Conservation (phyloP, 257 asterid species). For the Capsicum baccatum region DNA sequence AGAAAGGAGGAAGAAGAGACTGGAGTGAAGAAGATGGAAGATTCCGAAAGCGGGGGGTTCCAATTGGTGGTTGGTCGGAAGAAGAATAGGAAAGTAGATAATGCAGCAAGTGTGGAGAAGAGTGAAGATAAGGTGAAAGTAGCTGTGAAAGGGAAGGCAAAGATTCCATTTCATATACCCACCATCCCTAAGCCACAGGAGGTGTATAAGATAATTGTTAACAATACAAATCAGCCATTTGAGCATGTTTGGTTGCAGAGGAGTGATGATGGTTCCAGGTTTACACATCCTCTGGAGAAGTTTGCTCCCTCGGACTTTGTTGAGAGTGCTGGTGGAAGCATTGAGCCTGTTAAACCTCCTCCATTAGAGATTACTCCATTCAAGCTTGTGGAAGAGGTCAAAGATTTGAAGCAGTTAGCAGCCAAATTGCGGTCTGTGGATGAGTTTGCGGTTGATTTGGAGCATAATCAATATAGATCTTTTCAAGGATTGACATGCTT, state of each 20-base stretch:
- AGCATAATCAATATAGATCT: constrained; percentile 95
- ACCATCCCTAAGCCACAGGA: constrained; percentile 79
- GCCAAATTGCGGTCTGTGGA: constrained; percentile 64
- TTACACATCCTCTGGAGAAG: constrained; percentile 80
- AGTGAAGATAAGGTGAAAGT: constrained; percentile 56
- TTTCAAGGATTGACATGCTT: constrained; percentile 97
- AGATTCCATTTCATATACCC: constrained; percentile 81
- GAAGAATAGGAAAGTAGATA: constrained; percentile 57
- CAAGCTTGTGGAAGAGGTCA: constrained; percentile 75
- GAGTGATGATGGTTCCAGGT: constrained; percentile 73
- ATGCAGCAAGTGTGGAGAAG: constrained; percentile 32
- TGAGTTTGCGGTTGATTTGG: constrained; percentile 99
- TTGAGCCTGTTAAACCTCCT: constrained; percentile 70
- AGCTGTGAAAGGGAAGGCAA: constrained; percentile 73
- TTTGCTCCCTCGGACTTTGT: constrained; percentile 69
- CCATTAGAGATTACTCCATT: constrained; percentile 80
- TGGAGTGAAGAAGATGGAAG: constrained; percentile 52
- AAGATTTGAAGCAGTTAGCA: constrained; percentile 87
- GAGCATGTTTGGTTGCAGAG: constrained; percentile 92
- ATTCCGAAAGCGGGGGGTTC: constrained; percentile 55
- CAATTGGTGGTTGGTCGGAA: constrained; percentile 68
- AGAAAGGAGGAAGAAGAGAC: constrained; percentile 64
- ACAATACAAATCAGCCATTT: constrained; percentile 77
- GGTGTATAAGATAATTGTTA: constrained; percentile 77
- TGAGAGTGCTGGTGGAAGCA: constrained; percentile 48